Evolutionary conservation across 176 grass and related monocot genomes (phyloP).

Genomic region (Musa acuminata): DNA sequence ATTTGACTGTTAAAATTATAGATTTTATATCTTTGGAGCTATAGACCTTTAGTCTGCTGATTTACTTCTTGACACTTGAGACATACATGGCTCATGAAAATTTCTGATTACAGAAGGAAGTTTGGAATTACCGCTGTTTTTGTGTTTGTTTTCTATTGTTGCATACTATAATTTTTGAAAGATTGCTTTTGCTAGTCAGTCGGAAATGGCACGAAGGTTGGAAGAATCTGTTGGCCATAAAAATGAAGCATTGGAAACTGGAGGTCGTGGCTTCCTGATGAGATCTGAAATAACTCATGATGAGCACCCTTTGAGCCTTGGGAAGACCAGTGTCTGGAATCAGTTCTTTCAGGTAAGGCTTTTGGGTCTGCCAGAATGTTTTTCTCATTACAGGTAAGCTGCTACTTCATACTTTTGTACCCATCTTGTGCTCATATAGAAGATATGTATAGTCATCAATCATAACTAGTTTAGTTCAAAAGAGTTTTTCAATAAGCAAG

Average conservation of each 20-base stretch:
- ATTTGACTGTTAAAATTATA: no score
- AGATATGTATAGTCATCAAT: neutral
- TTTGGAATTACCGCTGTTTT: neutral
- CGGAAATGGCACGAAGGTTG: slow-evolving; percentile 34
- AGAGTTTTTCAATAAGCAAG: neutral
- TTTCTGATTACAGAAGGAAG: neutral
- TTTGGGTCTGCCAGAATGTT: neutral
- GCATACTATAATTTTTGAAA: slow-evolving; percentile 20
- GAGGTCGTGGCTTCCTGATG: slow-evolving; percentile 30
- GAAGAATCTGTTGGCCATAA: slow-evolving; percentile 25
- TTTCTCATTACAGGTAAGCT: neutral
- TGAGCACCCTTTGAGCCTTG: slow-evolving; percentile 81
- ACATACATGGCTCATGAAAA: neutral
- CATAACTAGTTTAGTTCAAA: neutral
- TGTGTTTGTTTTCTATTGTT: neutral
- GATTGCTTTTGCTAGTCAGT: slow-evolving; percentile 55
- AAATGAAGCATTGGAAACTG: slow-evolving; percentile 18
- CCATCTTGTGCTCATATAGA: neutral
- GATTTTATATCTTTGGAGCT: no score
- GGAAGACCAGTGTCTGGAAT: slow-evolving; percentile 68
- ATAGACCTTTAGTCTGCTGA: neutral
- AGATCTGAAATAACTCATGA: slow-evolving; percentile 46
- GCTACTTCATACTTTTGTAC: neutral
- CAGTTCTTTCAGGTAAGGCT: slow-evolving; percentile 59
- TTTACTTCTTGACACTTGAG: neutral